Conservation (phyloP, 2,329 filamentous ascomycete genomes). For the Catunica adiposa region DNA sequence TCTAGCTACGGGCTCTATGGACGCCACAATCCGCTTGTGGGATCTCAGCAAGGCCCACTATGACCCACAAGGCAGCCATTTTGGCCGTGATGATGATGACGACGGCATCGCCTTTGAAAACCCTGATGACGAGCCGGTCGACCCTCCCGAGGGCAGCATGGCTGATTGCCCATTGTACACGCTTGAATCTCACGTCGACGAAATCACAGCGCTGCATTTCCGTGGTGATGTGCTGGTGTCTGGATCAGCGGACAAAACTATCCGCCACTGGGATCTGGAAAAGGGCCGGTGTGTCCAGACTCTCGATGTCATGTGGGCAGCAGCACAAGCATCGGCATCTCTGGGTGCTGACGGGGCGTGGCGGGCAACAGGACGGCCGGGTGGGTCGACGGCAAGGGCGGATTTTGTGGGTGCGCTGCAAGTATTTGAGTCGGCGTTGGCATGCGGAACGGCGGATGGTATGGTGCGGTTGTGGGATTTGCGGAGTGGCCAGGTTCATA, state of each 20-base stretch:
- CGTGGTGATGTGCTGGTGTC: constrained; percentile 79
- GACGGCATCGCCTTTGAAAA: constrained; percentile 60
- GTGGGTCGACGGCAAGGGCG: constrained; percentile 31
- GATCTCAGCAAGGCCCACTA: constrained; percentile 82
- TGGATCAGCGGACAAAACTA: constrained; percentile 89
- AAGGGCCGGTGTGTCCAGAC: constrained; percentile 97
- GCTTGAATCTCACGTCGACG: constrained; percentile 77
- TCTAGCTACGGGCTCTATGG: constrained; percentile 82
- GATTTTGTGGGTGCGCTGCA: constrained; percentile 92
- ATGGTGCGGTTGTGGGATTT: constrained; percentile 97
- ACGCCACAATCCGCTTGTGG: constrained; percentile 81
- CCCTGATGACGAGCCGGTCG: constrained; percentile 48
- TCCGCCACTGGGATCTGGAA: constrained; percentile 93
- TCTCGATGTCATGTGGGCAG: constrained; percentile 93
- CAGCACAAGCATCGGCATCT: constrained; percentile 67
- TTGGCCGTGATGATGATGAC: constrained; percentile 42
- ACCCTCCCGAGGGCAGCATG: constrained; percentile 64
- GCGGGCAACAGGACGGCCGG: constrained; percentile 52
- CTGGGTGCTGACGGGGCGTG: constrained; percentile 49
- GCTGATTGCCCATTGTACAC: constrained; percentile 79
- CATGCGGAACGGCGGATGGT: constrained; percentile 90
- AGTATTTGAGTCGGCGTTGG: constrained; percentile 87
- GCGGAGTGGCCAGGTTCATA: constrained; percentile 88
- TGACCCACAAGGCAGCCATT: constrained; percentile 48
- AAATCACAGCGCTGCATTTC: constrained; percentile 89